These are phyloP conservation scores for Durotheca rogersii DNA, from an alignment of 495 filamentous ascomycete genomes.

Conservation along the genomic window DNA sequence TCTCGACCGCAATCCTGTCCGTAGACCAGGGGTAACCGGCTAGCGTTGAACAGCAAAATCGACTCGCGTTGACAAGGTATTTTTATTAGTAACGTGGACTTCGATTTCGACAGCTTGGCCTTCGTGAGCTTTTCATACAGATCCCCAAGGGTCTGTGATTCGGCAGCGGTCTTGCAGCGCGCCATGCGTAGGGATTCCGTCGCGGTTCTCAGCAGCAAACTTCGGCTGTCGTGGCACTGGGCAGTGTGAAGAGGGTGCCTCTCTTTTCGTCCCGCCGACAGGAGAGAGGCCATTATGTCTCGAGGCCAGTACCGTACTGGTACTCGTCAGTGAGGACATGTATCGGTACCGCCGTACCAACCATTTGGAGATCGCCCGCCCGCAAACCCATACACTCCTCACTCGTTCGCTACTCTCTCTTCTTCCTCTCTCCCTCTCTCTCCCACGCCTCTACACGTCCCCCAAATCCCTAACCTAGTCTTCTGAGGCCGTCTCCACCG, in stretches of 20 bases:
- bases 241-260: conserved; percentile 12
- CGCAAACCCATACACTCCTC: too few species aligned
- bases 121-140: conserved; percentile 7
- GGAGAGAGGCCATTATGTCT: conserved; percentile 4
- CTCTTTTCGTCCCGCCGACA: conserved; percentile 11
- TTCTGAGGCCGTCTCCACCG: conserved; percentile 30
- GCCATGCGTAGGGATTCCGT: conserved; percentile 2
- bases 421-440: conserved; percentile 1
- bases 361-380: conserved; percentile 34
- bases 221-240: conserved; percentile 6
- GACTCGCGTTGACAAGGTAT: conserved; percentile 21
- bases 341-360: conserved; percentile 27
- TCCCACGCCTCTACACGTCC: conserved; percentile 26
- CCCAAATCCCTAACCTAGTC: conserved; percentile 33
- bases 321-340: conserved; percentile 21
- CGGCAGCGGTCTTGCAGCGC: conserved; percentile 4
- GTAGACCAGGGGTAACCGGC: conserved; percentile 25
- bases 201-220: conserved; percentile 12
- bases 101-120: conserved; percentile 9
- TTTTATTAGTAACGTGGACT: conserved; percentile 26
- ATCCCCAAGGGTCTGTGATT: conserved; percentile 1
- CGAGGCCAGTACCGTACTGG: conserved; percentile 16
- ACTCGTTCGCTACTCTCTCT: too few species aligned
- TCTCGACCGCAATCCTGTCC: conserved; percentile 28
- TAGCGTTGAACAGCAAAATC: conserved; percentile 33